phyloP scores from a whole-genome alignment of 768 basidiomycete species.

The Phanerochaete sordida region DNA sequence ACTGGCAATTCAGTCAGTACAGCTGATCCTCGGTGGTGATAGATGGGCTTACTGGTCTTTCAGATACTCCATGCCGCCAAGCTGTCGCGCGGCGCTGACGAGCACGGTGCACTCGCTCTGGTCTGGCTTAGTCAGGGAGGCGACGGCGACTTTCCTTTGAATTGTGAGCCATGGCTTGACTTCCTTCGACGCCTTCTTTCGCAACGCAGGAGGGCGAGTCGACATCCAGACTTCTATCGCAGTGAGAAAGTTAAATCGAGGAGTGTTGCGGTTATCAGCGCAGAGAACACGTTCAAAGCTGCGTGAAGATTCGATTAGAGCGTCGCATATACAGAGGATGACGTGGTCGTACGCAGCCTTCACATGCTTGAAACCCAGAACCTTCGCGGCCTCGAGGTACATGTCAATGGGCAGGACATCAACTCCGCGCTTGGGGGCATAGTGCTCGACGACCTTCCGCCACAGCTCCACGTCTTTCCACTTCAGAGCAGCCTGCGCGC shows the following conservation, averaged over 20 bases:
- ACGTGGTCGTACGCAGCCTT: background rate
- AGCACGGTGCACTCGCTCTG: background rate
- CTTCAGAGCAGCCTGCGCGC: slow-evolving; percentile 6
- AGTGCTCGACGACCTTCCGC: slow-evolving; percentile 5
- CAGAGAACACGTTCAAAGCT: slow-evolving; percentile 4
- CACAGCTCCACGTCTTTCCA: slow-evolving; percentile 13
- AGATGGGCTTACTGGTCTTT: background rate
- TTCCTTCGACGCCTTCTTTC: background rate
- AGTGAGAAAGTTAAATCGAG: background rate
- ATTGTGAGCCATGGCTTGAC: background rate
- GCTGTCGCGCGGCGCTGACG: background rate
- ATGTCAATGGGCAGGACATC: background rate
- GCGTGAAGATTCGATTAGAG: background rate
- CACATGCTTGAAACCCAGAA: slow-evolving; percentile 9
- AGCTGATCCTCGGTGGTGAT: background rate
- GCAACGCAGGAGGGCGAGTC: background rate
- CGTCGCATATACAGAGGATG: background rate
- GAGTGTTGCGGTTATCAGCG: background rate
- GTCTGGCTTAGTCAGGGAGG: background rate
- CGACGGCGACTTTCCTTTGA: background rate
- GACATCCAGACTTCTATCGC: background rate
- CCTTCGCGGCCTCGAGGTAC: background rate
- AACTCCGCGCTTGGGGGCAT: background rate
- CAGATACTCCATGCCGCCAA: background rate
- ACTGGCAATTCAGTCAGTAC: background rate